Evolutionary conservation across 768 basidiomycete genomes (phyloP), one percentile per base, ranked within the genome.

Genomic region (Amanita thiersii): DNA sequence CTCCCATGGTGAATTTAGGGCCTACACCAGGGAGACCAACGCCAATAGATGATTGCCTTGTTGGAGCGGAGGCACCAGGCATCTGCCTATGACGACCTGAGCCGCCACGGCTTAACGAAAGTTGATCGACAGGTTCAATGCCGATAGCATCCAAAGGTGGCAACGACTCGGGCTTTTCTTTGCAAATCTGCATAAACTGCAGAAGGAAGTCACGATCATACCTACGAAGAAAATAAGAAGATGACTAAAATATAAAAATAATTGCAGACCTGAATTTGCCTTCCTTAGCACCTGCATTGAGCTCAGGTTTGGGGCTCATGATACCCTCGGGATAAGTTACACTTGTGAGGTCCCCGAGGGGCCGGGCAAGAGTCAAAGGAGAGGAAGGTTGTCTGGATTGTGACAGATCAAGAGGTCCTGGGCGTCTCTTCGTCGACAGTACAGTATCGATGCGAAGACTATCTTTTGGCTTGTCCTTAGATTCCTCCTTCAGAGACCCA

Each of bases 151-250:
- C 90, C 41, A 97, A 74, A 46, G 89, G 78, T 29, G 91, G 90
- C 19, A 97, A 80, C 42, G 75, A 72, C 40, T 88, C 90, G 2
- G 96, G 94, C 62, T 92, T 93, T 66, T 97, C 94, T 60, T 80
- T 87, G 72, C 96, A 99, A 46, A 94, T 64, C 17, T 66, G 63
- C 87, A 96, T 92, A 68, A 99, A 99, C 58, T 99, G 94, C 45
- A 99, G 64, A 18, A 99, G 74, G 79, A 99, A 99, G 14, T 93
- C 90, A 25, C 93, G 90, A 59, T 97, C 91, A 58, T 99, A 99
- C 54, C 94, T 90, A 47, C 17, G 25, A 37, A 18, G 15, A 21
- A 20, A 38, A 9, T 26, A 29, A 33, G 14, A 11, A 24, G 4
- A 32, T 40, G 1, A 31, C 33, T 20, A 17, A 28, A 19, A 1